These are phyloP conservation scores for Citrullus mucosospermus DNA, from an alignment of 306 rosid species.

Conservation along the genomic window DNA sequence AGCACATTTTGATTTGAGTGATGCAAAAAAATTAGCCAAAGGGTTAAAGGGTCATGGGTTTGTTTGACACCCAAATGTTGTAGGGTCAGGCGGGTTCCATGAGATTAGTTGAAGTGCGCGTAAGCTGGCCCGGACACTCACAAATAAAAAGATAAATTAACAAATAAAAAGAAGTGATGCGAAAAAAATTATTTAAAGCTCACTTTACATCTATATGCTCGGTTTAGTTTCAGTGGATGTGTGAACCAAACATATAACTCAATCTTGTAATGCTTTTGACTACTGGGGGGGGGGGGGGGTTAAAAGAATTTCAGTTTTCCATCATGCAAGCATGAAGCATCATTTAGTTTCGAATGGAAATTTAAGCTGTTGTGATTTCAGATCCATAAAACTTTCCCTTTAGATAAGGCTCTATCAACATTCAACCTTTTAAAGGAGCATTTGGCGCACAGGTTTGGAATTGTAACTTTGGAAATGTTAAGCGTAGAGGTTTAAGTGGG, in stretches of 20 bases:
- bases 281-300: neutral
- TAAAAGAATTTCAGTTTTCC: neutral
- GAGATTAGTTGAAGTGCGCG: too few species aligned
- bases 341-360: neutral
- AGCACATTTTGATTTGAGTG: neutral
- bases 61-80: too few species aligned
- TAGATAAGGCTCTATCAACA: neutral
- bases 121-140: too few species aligned
- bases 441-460: too few species aligned
- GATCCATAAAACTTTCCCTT: neutral
- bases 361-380: neutral
- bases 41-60: too few species aligned
- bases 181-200: neutral
- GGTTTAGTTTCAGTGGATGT: neutral
- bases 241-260: neutral
- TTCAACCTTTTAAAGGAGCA: neutral
- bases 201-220: neutral
- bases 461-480: too few species aligned
- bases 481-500: too few species aligned
- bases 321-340: neutral
- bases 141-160: too few species aligned
- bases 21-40: neutral
- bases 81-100: too few species aligned
- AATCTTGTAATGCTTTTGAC: neutral
- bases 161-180: too few species aligned